phyloP scores from a whole-genome alignment of 2,329 filamentous ascomycete genomes.

The Paramyrothecium roridum region DNA sequence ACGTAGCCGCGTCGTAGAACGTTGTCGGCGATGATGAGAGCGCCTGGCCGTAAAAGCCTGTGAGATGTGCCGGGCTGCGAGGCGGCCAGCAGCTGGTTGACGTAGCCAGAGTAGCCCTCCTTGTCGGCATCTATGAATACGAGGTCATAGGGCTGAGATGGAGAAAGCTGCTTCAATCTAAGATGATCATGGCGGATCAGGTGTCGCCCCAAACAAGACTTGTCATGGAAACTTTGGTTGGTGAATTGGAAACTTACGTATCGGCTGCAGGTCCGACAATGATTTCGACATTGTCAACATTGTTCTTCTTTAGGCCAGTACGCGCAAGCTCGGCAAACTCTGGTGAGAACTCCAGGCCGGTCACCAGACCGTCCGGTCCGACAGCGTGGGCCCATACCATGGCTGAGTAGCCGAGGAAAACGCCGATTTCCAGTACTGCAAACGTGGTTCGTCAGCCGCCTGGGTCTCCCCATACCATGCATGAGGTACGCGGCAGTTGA shows the following conservation, averaged over 20 bases:
- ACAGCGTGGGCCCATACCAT: conserved; percentile 45
- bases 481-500: too few relatives aligned
- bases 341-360: conserved; percentile 40
- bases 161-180: conserved; percentile 25
- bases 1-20: conserved; percentile 46
- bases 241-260: conserved; percentile 37
- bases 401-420: conserved; percentile 46
- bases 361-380: conserved; percentile 38
- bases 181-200: too few relatives aligned
- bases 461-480: too few relatives aligned
- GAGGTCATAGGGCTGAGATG: conserved; percentile 42
- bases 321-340: conserved; percentile 40
- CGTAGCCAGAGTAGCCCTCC: conserved; percentile 45
- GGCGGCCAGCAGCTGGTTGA: conserved; percentile 39
- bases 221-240: too few relatives aligned
- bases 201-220: too few relatives aligned
- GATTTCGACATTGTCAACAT: conserved; percentile 42
- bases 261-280: conserved; percentile 42
- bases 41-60: conserved; percentile 44
- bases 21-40: conserved; percentile 53
- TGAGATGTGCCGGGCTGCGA: conserved; percentile 32
- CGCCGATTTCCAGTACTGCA: conserved; percentile 45
- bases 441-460: neutral
- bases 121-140: conserved; percentile 55
- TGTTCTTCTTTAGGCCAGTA: conserved; percentile 33